Evolutionary conservation across 257 asterid genomes (phyloP).

Genomic region (Knoxia roxburghii): DNA sequence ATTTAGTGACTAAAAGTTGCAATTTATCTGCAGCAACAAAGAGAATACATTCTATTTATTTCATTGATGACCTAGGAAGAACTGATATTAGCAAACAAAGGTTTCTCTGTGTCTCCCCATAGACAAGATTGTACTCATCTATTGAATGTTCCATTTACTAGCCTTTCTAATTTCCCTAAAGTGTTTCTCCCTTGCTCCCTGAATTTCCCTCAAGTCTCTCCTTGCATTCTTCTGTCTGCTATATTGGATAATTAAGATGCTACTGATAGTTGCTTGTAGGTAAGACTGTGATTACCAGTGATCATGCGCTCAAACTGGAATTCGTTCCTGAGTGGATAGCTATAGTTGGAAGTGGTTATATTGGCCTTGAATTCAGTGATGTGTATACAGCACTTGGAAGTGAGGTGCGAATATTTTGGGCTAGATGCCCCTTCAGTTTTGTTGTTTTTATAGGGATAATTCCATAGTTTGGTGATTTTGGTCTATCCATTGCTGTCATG

Average conservation of each 20-base stretch:
- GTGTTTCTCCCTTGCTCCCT: background rate
- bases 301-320: conserved; percentile 92
- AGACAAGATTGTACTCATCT: background rate
- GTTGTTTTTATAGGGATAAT: background rate
- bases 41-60: background rate
- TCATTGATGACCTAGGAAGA: background rate
- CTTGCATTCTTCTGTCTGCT: conserved; percentile 10
- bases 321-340: conserved; percentile 94
- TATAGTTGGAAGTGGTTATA: conserved; percentile 94
- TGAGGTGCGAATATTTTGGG: conserved; percentile 49
- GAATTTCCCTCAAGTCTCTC: background rate
- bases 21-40: background rate
- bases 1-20: background rate
- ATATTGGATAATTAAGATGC: background rate
- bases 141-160: background rate
- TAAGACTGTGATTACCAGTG: conserved; percentile 90
- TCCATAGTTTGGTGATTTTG: too few relatives aligned
- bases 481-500: background rate
- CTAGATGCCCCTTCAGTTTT: background rate
- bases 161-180: background rate
- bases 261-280: conserved; percentile 45
- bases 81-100: background rate
- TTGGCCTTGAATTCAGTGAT: conserved; percentile 96
- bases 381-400: conserved; percentile 97
- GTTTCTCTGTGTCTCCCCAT: background rate